Conservation (phyloP, 345 rosid species). For the Erucastrum elatum region DNA sequence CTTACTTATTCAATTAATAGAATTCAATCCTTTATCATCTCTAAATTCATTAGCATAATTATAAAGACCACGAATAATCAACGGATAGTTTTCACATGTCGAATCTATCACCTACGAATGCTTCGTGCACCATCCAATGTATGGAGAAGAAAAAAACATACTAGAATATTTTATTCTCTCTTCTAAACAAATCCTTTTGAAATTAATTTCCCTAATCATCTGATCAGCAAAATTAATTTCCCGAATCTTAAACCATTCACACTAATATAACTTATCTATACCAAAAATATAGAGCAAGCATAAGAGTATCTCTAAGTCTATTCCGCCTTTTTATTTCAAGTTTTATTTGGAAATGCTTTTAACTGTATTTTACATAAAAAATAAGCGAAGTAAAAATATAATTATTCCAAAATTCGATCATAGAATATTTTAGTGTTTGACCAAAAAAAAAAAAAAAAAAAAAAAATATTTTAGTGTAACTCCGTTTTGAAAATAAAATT, state of each 20-base stretch:
- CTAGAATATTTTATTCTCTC: neutral
- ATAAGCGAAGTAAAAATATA: neutral
- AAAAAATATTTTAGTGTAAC: neutral
- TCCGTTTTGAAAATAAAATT: neutral
- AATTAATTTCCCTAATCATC: neutral
- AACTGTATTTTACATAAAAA: neutral
- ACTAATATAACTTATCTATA: neutral
- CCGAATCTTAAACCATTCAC: constrained; percentile 12
- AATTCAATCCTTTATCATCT: constrained; percentile 5
- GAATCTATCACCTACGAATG: constrained; percentile 25
- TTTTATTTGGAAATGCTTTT: neutral
- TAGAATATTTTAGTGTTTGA: neutral
- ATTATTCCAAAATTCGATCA: neutral
- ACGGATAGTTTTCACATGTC: constrained; percentile 26
- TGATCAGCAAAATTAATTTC: neutral
- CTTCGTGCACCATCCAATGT: constrained; percentile 32
- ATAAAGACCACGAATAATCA: constrained; percentile 15
- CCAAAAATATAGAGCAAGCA: neutral
- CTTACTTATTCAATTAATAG: constrained; percentile 18
- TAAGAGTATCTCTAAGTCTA: neutral
- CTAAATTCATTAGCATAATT: constrained; percentile 33
- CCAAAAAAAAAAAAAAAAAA: no score
- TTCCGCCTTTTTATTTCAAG: neutral
- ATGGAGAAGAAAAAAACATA: constrained; percentile 24
- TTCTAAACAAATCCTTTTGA: neutral